phyloP scores from a whole-genome alignment of 495 filamentous ascomycete genomes.

The Barbatosphaeria neglecta region DNA sequence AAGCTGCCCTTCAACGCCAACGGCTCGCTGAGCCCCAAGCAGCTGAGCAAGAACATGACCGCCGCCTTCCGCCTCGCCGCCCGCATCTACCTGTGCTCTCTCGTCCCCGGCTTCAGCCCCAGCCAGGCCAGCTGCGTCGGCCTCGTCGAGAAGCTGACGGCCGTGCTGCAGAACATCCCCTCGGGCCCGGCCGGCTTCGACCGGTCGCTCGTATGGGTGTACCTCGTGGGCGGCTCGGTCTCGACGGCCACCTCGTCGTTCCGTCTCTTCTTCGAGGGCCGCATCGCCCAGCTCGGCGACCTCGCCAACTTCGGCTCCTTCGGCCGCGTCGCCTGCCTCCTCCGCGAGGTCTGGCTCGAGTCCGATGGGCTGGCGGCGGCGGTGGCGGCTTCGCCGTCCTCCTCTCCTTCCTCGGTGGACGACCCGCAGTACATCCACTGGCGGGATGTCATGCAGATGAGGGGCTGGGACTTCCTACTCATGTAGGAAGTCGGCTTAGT shows the following conservation, averaged over 20 bases:
- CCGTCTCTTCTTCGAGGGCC: constrained; percentile 60
- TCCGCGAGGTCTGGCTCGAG: constrained; percentile 74
- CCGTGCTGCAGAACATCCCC: constrained; percentile 66
- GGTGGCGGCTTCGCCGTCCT: constrained; percentile 20
- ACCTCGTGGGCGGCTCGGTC: constrained; percentile 71
- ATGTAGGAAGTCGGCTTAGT: constrained; percentile 39
- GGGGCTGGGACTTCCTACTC: constrained; percentile 85
- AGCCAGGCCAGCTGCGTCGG: constrained; percentile 55
- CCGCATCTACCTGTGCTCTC: constrained; percentile 85
- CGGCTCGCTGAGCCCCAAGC: constrained; percentile 67
- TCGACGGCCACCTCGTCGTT: constrained; percentile 60
- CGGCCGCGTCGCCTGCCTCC: constrained; percentile 64
- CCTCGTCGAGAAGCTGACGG: constrained; percentile 62
- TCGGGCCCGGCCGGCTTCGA: constrained; percentile 74
- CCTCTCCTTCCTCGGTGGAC: too few relatives aligned
- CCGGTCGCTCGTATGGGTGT: constrained; percentile 83
- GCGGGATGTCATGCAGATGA: constrained; percentile 87
- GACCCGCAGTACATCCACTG: constrained; percentile 67
- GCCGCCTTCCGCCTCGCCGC: constrained; percentile 83
- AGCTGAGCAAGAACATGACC: constrained; percentile 76
- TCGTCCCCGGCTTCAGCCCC: constrained; percentile 79
- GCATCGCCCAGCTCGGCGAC: constrained; percentile 59
- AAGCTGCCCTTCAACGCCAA: constrained; percentile 48
- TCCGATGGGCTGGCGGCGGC: constrained; percentile 40
- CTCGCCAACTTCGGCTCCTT: constrained; percentile 68